These are phyloP conservation scores for Brassica cretica DNA, from an alignment of 345 rosid genomes.

Conservation along the genomic window DNA sequence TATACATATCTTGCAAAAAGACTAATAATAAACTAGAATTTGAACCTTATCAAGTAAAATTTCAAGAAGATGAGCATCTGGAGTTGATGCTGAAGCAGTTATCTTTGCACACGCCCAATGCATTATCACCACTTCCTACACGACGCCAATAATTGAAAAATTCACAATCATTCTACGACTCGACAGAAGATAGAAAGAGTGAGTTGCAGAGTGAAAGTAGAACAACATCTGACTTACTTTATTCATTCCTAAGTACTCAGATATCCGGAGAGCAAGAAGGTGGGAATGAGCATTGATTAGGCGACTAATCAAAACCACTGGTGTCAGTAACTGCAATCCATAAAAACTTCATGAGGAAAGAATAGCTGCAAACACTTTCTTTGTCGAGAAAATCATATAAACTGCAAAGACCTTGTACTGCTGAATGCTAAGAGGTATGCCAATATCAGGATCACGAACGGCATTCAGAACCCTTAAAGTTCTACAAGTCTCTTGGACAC, in stretches of 20 bases:
- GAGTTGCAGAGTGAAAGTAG: neutral
- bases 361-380: neutral
- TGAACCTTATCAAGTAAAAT: slow-evolving; percentile 91
- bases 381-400: slow-evolving; percentile 12
- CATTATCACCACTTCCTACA: slow-evolving; percentile 94
- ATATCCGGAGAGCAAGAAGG: slow-evolving; percentile 81
- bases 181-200: neutral
- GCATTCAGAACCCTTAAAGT: slow-evolving; percentile 90
- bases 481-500: slow-evolving; percentile 87
- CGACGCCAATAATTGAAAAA: slow-evolving; percentile 22
- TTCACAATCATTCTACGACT: neutral
- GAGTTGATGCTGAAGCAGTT: slow-evolving; percentile 83
- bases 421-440: slow-evolving; percentile 85
- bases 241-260: slow-evolving; percentile 90
- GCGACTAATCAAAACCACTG: slow-evolving; percentile 83
- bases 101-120: slow-evolving; percentile 98
- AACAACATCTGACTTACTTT: slow-evolving; percentile 55
- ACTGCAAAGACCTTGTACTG: slow-evolving; percentile 76
- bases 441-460: slow-evolving; percentile 75
- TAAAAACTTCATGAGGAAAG: slow-evolving; percentile 5
- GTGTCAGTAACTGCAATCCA: slow-evolving; percentile 69
- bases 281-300: slow-evolving; percentile 83
- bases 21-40: slow-evolving; percentile 8
- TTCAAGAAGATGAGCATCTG: slow-evolving; percentile 84
- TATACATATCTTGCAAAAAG: neutral